Base-by-base conservation (phyloP, 139 green algal genomes). In the Gonium pectorale region DNA sequence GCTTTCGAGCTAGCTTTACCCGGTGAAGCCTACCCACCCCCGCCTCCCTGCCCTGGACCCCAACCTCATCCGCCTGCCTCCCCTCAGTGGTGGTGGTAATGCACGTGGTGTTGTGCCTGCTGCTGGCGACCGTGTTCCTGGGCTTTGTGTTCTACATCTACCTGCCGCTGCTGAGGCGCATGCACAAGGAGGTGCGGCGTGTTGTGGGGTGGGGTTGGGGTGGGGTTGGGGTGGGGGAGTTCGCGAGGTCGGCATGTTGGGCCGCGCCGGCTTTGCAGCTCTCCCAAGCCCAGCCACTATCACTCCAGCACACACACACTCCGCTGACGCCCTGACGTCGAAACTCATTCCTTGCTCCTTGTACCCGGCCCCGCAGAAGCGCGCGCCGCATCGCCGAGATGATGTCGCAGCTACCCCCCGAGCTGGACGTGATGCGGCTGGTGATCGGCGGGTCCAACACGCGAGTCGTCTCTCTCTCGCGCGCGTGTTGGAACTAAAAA, bases 381-480 rank as follows among this genome's bases (percentile, higher is more conserved):
- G 46, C 11, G 13, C 46, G 52, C 19, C 72, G 72, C 35, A 80
- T 80, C 37, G 52, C 72, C 8, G 72, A 80, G 52, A 68, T 80
- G 72, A 67, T 80, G 72, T 68, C 52, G 40, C 72, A 80, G 51
- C 52, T 80, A 11, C 74, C 74, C 17, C 5, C 38, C 17, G 74
- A 81, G 74, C 56, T 81, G 0, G 74, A 81, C 40, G 74, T 81
- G 52, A 59, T 70, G 74, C 41, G 43, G 27, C 40, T 81, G 26
- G 56, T 81, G 6, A 59, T 38, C 13, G 44, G 11, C 9, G 74
- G 46, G 46, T 15, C 46, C 13, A 24, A 54, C 46, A n/a, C n/a
- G n/a, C n/a, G n/a, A n/a, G n/a, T n/a, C n/a, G n/a, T n/a, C n/a
- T n/a, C n/a, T n/a, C n/a, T n/a, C n/a, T n/a, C n/a, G n/a, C n/a